Evolutionary conservation across 2,329 filamentous ascomycete genomes (phyloP).

Genomic region (Diplocarpon mali): DNA sequence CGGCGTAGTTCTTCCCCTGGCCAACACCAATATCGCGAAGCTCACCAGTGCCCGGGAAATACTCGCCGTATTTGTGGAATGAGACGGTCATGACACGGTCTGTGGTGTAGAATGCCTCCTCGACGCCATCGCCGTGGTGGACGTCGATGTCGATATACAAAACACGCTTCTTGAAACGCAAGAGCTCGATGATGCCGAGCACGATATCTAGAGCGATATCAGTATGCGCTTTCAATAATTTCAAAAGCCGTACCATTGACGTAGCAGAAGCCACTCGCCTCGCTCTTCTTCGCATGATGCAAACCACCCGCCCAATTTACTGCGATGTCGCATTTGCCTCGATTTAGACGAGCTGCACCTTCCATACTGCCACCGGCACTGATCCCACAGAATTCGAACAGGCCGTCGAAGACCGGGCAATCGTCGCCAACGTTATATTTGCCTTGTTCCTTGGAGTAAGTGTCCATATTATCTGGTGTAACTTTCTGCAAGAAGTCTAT

Average conservation of each 20-base stretch:
- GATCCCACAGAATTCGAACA: conserved; percentile 94
- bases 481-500: conserved; percentile 92
- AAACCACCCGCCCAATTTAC: conserved; percentile 97
- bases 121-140: conserved; percentile 85
- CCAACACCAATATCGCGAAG: conserved; percentile 80
- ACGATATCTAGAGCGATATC: conserved; percentile 68
- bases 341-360: conserved; percentile 79
- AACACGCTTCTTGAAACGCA: conserved; percentile 87
- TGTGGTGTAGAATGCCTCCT: conserved; percentile 87
- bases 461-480: conserved; percentile 97
- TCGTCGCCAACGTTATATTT: conserved; percentile 95
- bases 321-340: conserved; percentile 88
- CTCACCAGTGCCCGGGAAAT: conserved; percentile 87
- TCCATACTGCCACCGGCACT: conserved; percentile 92
- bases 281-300: conserved; percentile 94
- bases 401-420: conserved; percentile 92
- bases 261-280: conserved; percentile 96
- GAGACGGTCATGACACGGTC: conserved; percentile 88
- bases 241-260: conserved; percentile 61
- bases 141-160: conserved; percentile 96
- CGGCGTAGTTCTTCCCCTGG: conserved; percentile 75
- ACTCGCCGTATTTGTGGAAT: conserved; percentile 95
- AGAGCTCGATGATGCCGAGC: conserved; percentile 81
- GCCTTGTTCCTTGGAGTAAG: conserved; percentile 77
- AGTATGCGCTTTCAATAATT: conserved; percentile 17